A percentile compares a stretch with the other conserved stretches of the same genome.
These are phyloP conservation scores for Cytidiella melzeri DNA, from an alignment of 768 basidiomycete genomes.

Conservation along the genomic window DNA sequence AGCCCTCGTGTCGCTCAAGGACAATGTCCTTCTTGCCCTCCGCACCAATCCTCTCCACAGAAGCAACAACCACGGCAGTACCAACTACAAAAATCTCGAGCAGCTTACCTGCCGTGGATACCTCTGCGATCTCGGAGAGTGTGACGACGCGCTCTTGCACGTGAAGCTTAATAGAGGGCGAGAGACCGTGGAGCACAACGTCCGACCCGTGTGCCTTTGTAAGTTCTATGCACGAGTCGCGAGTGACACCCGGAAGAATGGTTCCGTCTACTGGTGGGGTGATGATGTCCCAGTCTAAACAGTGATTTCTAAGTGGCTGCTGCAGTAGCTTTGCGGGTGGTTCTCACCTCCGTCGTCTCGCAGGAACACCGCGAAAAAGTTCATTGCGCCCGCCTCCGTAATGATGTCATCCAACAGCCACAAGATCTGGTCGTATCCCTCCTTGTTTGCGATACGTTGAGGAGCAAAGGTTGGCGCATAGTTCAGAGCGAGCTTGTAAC, in stretches of 20 bases:
- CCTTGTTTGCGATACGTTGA: constrained; percentile 41
- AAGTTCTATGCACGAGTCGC: constrained; percentile 76
- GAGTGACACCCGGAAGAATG: constrained; percentile 89
- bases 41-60: constrained; percentile 70
- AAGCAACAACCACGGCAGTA: constrained; percentile 73
- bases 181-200: constrained; percentile 32
- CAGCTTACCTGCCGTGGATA: constrained; percentile 52
- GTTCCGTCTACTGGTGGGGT: constrained; percentile 89
- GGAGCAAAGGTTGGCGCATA: constrained; percentile 37
- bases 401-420: constrained; percentile 43
- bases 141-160: constrained; percentile 41
- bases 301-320: background rate
- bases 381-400: constrained; percentile 47
- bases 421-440: constrained; percentile 50
- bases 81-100: constrained; percentile 84
- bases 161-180: constrained; percentile 36
- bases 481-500: constrained; percentile 46
- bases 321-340: background rate
- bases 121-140: constrained; percentile 36
- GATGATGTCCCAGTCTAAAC: constrained; percentile 66
- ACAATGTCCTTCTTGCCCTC: constrained; percentile 49
- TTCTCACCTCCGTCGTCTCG: constrained; percentile 35
- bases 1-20: constrained; percentile 51
- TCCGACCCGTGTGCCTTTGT: constrained; percentile 48
- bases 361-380: constrained; percentile 45